A percentile compares a stretch with the other conserved stretches of the same genome.
These are phyloP conservation scores for Neofusicoccum sp. DNA, from an alignment of 2,329 filamentous ascomycete species.

Conservation along the genomic window DNA sequence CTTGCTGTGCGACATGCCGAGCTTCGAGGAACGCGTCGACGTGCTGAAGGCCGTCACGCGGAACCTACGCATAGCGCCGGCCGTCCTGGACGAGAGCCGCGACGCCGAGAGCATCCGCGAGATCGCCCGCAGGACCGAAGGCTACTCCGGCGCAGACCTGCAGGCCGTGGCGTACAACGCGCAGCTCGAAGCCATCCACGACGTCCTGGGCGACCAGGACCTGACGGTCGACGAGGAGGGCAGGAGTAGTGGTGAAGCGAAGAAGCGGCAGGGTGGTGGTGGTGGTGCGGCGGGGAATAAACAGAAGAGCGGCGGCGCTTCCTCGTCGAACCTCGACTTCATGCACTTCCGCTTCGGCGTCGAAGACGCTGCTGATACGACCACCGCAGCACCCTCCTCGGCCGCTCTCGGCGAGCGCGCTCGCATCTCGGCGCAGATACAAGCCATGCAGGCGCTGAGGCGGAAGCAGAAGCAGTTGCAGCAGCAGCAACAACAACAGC, in stretches of 20 bases:
- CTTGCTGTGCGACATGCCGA: constrained; percentile 86
- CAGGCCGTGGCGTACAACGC: constrained; percentile 96
- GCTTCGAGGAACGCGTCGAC: constrained; percentile 77
- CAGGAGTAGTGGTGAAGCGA: constrained; percentile 32
- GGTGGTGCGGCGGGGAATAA: constrained; percentile 26
- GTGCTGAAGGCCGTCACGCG: constrained; percentile 83
- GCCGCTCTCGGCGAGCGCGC: constrained; percentile 72
- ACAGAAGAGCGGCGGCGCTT: constrained; percentile 19
- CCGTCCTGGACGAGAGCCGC: constrained; percentile 56
- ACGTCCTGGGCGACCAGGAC: constrained; percentile 67
- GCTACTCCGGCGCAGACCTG: constrained; percentile 91
- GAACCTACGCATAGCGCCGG: constrained; percentile 73
- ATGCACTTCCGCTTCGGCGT: constrained; percentile 79
- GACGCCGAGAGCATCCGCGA: constrained; percentile 58
- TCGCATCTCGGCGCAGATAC: constrained; percentile 77
- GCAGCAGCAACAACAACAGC: constrained; percentile 27
- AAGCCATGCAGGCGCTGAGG: constrained; percentile 73
- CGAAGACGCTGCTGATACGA: constrained; percentile 38
- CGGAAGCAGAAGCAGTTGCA: constrained; percentile 62
- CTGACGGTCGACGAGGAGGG: constrained; percentile 26
- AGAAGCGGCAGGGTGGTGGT: constrained; percentile 14
- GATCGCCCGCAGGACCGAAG: constrained; percentile 78
- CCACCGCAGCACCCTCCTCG: constrained; percentile 40
- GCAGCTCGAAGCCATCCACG: constrained; percentile 95
- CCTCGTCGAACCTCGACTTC: constrained; percentile 35